Base-by-base conservation (phyloP, 1,139 yeast species). In the Trichomonascaceae sp. region DNA sequence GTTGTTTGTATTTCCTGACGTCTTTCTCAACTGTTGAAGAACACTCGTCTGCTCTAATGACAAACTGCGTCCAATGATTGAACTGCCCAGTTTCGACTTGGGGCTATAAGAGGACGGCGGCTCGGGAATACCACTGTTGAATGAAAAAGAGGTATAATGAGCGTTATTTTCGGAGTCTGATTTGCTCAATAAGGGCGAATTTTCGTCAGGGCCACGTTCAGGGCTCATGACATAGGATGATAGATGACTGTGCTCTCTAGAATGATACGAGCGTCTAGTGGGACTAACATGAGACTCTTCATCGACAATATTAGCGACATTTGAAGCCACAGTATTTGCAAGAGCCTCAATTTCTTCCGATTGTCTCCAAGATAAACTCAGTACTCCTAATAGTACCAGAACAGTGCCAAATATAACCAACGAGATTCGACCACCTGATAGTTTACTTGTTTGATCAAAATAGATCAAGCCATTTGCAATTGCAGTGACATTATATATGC, bases 401-500 rank as follows among this genome's bases (percentile, higher is more conserved):
- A 64, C 41, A 0, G 83, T 77, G 6, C 90, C 90, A 0, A 76
- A 49, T 1, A 76, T 64, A 10, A 84, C 79, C 67, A 78, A 70
- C 1, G 68, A 53, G 7, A 78, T 72, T 57, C 75, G 80, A 15
- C 59, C 49, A 10, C 64, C 59, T 0, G 75, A 65, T 44, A 81
- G 67, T 41, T 70, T 67, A 18, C 71, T 70, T 57, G 80, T 71
- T 60, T 80, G 82, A 59, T 83, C 74, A 66, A 80, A 83, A 64
- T 82, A 88, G 3, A 82, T 75, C 56, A 88, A 70, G 45, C 90
- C 93, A 66, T 89, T 90, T 55, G 84, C 69, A 62, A 89, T 83
- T 61, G 87, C 85, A 58, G 81, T 75, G 54, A 87, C 72, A 70
- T 88, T 90, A 74, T 85, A 90, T 46, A 88, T 82, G 70, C 95